Conservation (phyloP, 2,329 filamentous ascomycete species). For the Xylariaceae sp. region DNA sequence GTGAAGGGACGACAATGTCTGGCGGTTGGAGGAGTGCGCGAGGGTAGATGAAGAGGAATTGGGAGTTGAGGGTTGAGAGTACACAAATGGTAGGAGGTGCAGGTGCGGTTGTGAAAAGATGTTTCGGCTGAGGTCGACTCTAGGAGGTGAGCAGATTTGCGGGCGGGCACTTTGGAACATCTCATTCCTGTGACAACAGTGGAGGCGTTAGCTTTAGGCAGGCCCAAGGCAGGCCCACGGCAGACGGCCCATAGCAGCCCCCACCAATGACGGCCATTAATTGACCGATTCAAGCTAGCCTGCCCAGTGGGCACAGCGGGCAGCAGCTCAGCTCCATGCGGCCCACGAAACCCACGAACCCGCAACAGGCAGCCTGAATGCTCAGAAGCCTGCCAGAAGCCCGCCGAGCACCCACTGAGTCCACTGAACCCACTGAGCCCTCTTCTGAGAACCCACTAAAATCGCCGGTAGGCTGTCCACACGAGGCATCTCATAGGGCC, state of each 20-base stretch:
- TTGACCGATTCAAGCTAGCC: constrained; percentile 23
- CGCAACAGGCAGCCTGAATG: neutral
- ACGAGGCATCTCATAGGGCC: constrained; percentile 6
- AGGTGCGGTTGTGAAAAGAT: neutral
- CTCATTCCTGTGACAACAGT: constrained; percentile 37
- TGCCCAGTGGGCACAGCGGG: constrained; percentile 1
- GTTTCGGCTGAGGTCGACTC: neutral
- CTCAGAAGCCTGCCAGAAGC: neutral
- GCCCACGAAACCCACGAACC: neutral
- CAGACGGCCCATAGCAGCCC: neutral
- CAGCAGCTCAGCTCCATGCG: constrained; percentile 22
- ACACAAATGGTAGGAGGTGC: neutral
- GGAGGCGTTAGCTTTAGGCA: constrained; percentile 3
- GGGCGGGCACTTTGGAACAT: constrained; percentile 19
- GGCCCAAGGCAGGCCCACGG: too few relatives aligned
- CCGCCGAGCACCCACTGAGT: neutral
- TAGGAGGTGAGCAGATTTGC: constrained; percentile 4
- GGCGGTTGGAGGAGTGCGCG: neutral
- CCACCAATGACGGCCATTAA: constrained; percentile 24
- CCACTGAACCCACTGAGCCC: too few relatives aligned
- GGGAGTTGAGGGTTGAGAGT: neutral
- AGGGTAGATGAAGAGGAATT: too few relatives aligned
- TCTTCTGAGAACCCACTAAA: constrained; percentile 5
- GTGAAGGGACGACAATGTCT: constrained; percentile 11
- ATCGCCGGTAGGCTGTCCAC: neutral